These are phyloP conservation scores for Blastobotrys terrestris DNA, from an alignment of 805 yeast species.

Conservation along the genomic window DNA sequence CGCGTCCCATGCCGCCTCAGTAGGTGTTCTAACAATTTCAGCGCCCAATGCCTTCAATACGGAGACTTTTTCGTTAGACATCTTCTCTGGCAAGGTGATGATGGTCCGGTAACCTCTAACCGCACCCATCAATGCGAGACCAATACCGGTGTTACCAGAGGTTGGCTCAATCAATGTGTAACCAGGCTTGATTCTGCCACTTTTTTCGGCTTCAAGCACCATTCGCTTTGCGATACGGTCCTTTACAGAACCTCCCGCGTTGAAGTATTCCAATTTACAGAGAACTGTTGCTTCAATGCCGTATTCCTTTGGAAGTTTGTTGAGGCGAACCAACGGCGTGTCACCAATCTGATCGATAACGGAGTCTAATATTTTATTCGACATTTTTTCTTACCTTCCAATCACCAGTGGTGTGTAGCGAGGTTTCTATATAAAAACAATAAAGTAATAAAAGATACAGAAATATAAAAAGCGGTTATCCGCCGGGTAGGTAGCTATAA, in stretches of 20 bases:
- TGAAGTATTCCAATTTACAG: conserved; percentile 77
- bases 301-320: conserved; percentile 66
- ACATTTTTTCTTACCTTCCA: conserved; percentile 8
- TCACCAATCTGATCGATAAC: conserved; percentile 76
- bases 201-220: conserved; percentile 78
- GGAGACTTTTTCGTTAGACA: conserved; percentile 86
- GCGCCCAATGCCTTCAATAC: conserved; percentile 87
- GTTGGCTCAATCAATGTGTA: conserved; percentile 83
- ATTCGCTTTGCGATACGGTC: conserved; percentile 83
- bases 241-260: conserved; percentile 86
- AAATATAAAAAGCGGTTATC: not conserved
- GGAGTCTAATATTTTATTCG: conserved; percentile 39
- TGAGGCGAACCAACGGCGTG: conserved; percentile 72
- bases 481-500: not conserved
- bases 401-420: not conserved
- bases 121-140: conserved; percentile 81
- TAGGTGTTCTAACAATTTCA: conserved; percentile 84
- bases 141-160: conserved; percentile 89
- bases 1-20: conserved; percentile 89
- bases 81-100: conserved; percentile 83
- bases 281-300: conserved; percentile 60
- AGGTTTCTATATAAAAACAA: not conserved
- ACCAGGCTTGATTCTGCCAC: conserved; percentile 78
- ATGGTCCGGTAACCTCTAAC: conserved; percentile 81
- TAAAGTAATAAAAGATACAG: not conserved